phyloP scores from a whole-genome alignment of 129 eudicot species.

The Kitagawia praeruptora region DNA sequence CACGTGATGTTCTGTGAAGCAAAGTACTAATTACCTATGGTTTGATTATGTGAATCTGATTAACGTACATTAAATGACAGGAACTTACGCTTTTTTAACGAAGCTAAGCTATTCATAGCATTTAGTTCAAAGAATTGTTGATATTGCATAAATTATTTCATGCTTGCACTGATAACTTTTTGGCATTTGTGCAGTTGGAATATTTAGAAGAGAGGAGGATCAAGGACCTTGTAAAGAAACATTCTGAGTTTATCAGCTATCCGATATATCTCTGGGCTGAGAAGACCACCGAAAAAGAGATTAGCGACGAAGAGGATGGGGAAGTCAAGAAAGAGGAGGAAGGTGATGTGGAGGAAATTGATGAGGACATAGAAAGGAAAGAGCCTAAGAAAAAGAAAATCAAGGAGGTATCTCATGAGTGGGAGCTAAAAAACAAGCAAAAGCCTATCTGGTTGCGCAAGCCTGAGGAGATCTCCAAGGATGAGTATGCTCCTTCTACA shows the following conservation, averaged over 20 bases:
- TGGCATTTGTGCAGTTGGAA: slow-evolving; percentile 40
- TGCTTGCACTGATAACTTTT: neutral
- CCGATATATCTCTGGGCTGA: slow-evolving; percentile 84
- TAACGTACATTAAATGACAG: no score
- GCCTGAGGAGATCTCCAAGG: slow-evolving; percentile 80
- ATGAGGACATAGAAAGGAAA: slow-evolving; percentile 66
- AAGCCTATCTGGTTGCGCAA: slow-evolving; percentile 90
- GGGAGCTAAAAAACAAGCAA: slow-evolving; percentile 80
- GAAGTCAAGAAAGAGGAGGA: slow-evolving; percentile 74
- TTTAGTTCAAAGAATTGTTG: no score
- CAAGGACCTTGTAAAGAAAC: slow-evolving; percentile 87
- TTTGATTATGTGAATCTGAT: neutral
- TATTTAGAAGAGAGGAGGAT: slow-evolving; percentile 82
- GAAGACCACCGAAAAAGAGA: slow-evolving; percentile 80
- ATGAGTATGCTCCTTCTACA: slow-evolving; percentile 87
- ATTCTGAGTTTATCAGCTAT: slow-evolving; percentile 84
- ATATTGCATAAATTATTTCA: neutral
- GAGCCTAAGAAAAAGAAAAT: slow-evolving; percentile 71
- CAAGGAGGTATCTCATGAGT: slow-evolving; percentile 77
- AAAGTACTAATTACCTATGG: neutral
- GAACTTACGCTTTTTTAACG: no score
- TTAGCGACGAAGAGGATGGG: slow-evolving; percentile 81
- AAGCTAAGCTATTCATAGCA: no score
- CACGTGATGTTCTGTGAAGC: neutral
- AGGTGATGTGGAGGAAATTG: slow-evolving; percentile 69